These are phyloP conservation scores for Mitragyna speciosa DNA, from an alignment of 257 asterid genomes.

Conservation along the genomic window DNA sequence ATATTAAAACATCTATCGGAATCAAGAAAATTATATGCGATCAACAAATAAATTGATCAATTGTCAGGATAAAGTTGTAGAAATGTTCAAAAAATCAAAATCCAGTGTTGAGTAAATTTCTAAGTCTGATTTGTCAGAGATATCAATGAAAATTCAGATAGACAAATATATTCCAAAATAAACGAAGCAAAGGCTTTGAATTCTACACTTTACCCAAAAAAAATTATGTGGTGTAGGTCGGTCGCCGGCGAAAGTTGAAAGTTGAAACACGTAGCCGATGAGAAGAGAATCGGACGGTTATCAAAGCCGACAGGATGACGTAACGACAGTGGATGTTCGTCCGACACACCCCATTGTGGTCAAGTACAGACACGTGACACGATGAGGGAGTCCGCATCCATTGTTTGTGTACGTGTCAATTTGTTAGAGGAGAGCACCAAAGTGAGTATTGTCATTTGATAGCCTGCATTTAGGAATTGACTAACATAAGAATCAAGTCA, in stretches of 20 bases:
- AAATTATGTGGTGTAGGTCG: not conserved
- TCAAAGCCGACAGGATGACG: not conserved
- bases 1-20: too few species aligned
- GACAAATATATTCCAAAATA: too few species aligned
- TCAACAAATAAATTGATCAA: too few species aligned
- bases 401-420: not conserved
- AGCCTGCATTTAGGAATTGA: not conserved
- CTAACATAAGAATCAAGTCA: not conserved
- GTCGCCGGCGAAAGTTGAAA: not conserved
- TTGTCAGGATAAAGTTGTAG: too few species aligned
- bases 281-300: not conserved
- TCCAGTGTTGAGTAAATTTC: too few species aligned
- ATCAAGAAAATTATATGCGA: too few species aligned
- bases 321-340: conserved; percentile 7
- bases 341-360: conserved; percentile 2
- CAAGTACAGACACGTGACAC: not conserved
- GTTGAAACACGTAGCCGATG: not conserved
- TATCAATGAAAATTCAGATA: too few species aligned
- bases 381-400: not conserved
- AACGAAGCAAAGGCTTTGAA: too few species aligned
- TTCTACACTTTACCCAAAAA: too few species aligned
- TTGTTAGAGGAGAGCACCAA: not conserved
- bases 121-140: too few species aligned
- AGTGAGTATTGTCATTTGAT: not conserved
- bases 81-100: too few species aligned